Evolutionary conservation across 2,329 filamentous ascomycete genomes (phyloP).

Genomic region (Onygenales sp.): DNA sequence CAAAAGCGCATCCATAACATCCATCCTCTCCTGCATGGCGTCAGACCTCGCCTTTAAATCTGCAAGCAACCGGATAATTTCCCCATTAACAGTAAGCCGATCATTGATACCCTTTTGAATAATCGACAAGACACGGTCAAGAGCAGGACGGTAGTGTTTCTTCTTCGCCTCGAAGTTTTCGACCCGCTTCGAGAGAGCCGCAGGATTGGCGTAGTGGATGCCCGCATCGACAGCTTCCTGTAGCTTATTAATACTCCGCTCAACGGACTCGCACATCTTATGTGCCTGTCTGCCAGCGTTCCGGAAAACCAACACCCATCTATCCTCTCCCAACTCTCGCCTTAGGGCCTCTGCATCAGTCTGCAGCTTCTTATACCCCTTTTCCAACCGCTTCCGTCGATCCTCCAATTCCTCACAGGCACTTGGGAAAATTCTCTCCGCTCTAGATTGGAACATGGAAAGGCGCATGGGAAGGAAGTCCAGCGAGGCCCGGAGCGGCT

Average conservation of each 20-base stretch:
- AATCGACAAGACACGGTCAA: conserved; percentile 81
- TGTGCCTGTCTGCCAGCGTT: conserved; percentile 85
- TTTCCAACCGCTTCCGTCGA: conserved; percentile 64
- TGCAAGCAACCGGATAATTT: conserved; percentile 75
- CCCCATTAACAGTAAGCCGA: conserved; percentile 90
- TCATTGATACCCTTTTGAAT: conserved; percentile 95
- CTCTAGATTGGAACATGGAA: conserved; percentile 73
- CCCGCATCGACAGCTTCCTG: conserved; percentile 68
- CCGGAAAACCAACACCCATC: conserved; percentile 91
- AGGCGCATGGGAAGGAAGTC: conserved; percentile 95
- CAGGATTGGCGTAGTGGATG: conserved; percentile 61
- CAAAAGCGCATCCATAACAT: conserved; percentile 62
- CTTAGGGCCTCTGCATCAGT: conserved; percentile 81
- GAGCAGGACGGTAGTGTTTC: conserved; percentile 84
- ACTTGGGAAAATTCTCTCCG: conserved; percentile 70
- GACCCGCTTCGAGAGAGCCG: conserved; percentile 67
- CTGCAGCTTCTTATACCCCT: conserved; percentile 79
- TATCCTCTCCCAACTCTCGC: conserved; percentile 86
- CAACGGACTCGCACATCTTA: conserved; percentile 94
- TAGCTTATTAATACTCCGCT: conserved; percentile 74
- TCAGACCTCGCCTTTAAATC: conserved; percentile 81
- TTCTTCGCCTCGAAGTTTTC: conserved; percentile 95
- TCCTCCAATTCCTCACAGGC: conserved; percentile 82
- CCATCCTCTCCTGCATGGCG: conserved; percentile 64
- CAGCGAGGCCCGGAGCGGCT: conserved; percentile 80